phyloP scores from a whole-genome alignment of 164 flowering plant genomes.

The Cinnamomum chago region DNA sequence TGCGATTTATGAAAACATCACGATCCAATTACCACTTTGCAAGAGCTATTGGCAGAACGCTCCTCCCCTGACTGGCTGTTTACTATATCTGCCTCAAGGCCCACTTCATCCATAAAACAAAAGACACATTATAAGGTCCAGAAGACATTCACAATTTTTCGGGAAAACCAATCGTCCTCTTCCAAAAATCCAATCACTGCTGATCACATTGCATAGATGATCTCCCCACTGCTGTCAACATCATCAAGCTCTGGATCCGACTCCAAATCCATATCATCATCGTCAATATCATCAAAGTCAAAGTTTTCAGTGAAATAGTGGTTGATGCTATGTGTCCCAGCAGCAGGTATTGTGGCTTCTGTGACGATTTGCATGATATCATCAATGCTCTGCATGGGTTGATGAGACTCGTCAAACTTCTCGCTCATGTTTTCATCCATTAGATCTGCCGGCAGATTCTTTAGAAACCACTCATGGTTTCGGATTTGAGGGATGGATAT shows the following conservation, averaged over 20 bases:
- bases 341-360: slow-evolving; percentile 78
- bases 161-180: neutral
- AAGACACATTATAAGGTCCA: neutral
- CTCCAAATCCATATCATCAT: slow-evolving; percentile 73
- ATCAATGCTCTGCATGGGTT: slow-evolving; percentile 69
- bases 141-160: neutral
- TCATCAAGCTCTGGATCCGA: slow-evolving; percentile 38
- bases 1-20: neutral
- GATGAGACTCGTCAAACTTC: slow-evolving; percentile 64
- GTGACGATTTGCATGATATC: slow-evolving; percentile 78
- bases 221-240: slow-evolving; percentile 87
- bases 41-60: neutral
- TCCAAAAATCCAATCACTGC: neutral
- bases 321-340: slow-evolving; percentile 45
- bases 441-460: slow-evolving; percentile 74
- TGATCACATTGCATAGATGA: slow-evolving; percentile 66
- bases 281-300: slow-evolving; percentile 54
- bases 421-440: slow-evolving; percentile 49
- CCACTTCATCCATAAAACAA: neutral
- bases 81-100: neutral
- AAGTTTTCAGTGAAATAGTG: slow-evolving; percentile 32
- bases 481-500: slow-evolving; percentile 66
- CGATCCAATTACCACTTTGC: neutral
- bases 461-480: slow-evolving; percentile 74
- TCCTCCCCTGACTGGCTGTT: neutral